Evolutionary conservation across 345 rosid species (phyloP), one percentile per base, ranked within the genome.

Genomic region (Ceriops decandra): DNA sequence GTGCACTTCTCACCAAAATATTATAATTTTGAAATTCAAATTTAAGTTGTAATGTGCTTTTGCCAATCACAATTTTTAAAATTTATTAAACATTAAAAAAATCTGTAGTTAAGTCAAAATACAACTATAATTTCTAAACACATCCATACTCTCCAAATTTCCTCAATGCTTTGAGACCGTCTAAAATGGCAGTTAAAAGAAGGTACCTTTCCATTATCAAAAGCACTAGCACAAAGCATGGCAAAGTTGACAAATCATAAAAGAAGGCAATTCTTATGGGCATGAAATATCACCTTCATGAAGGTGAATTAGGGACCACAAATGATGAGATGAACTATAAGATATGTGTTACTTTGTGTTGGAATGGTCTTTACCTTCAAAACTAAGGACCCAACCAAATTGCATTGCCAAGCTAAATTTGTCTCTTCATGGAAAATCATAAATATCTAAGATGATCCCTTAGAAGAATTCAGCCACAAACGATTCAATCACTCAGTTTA

Each of bases 191-290:
- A 64, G 79, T 59, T 35, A 33, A 7, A 33, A 7, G 7, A 64
- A 82, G 70, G 79, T 76, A 72, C 51, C 74, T 76, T 82, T 79
- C 60, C 54, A 67, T 68, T 52, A 66, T 64, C 69, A 74, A 79
- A 79, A 82, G 87, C 63, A 79, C 64, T 51, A 74, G 84, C 85
- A 79, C 72, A 77, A 84, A 73, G 79, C 74, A 52, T 84, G 81
- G 84, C 75, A 81, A 80, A 81, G 84, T 84, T 79, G 87, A 81
- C 84, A 79, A 79, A 82, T 74, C 75, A 33, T 33, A 80, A 80
- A 79, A 82, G 82, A 35, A 70, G 19, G 65, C 78, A 79, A 73
- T 64, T 79, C 76, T 64, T 68, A 79, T 70, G 82, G 75, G 77
- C 69, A 81, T 59, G 79, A 82, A 78, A 78, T 68, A 70, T 76